A percentile compares a stretch with the other conserved stretches of the same genome.
Evolutionary conservation across 345 rosid species (phyloP).

Genomic region (Salix caprea): DNA sequence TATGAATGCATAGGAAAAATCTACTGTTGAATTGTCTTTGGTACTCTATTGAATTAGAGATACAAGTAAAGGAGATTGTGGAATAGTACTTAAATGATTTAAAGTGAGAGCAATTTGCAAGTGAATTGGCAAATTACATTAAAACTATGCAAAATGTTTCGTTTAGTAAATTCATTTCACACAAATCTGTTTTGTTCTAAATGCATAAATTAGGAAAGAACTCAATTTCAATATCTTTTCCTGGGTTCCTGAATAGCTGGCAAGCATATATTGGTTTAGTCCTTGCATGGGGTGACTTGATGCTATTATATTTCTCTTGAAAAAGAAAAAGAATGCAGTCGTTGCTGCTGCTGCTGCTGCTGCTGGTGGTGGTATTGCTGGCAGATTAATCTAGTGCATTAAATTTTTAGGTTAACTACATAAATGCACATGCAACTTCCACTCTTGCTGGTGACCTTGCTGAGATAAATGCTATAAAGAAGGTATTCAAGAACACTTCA

Average conservation of each 20-base stretch:
- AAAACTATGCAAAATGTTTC: background rate
- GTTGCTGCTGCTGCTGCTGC: background rate
- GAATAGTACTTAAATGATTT: background rate
- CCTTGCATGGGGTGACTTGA: background rate
- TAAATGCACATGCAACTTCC: constrained; percentile 97
- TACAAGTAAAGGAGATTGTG: background rate
- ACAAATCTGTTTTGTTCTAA: background rate
- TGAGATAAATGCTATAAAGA: constrained; percentile 90
- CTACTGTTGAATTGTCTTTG: background rate
- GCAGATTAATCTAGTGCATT: constrained; percentile 6
- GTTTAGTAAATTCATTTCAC: background rate
- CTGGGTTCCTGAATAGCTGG: background rate
- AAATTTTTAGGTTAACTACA: constrained; percentile 75
- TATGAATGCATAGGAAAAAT: background rate
- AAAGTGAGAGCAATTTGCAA: background rate
- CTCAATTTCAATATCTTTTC: background rate
- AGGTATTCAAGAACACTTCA: constrained; percentile 79
- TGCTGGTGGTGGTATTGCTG: background rate
- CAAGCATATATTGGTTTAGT: background rate
- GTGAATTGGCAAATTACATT: background rate
- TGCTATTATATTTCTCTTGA: background rate
- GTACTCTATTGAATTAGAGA: background rate
- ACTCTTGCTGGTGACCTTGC: constrained; percentile 98
- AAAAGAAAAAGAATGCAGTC: background rate
- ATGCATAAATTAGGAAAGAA: background rate